Base-by-base conservation (phyloP, 148 eudicot species). In the Cornus suecica region DNA sequence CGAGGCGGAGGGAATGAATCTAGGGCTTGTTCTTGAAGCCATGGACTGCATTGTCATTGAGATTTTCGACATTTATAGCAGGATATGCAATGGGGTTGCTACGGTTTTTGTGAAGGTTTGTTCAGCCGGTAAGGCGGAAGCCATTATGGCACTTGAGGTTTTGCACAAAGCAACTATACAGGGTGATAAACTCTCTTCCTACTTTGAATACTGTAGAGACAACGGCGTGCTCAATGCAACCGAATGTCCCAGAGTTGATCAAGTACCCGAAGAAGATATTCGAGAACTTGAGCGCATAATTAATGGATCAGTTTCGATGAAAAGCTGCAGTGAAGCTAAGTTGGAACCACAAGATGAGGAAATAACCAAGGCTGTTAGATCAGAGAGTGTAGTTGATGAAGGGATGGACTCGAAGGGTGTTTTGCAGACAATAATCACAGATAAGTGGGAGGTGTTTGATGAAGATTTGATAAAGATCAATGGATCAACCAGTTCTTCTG, bases 31-130 rank as follows among this genome's bases (percentile, higher is more conserved):
- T 24, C 76, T 85, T 4, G 94, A 95, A 45, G 97, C 89, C 5
- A 92, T 95, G 97, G 94, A 95, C 54, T 85, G 97, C 60, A 70
- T 90, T 34, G 31, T 92, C 20, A 86, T 89, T 8, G 97, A 95
- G 76, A 76, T 92, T 0, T 92, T 87, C 18, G 91, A 86, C 56
- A 65, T 87, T 24, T 92, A 92, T 60, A 84, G 94, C 78, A 82
- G 80, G 69, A 89, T 91, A 13, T 91, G 97, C 64, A 80, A 82
- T 23, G 92, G 87, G 31, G 85, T 89, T 60, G 87, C 94, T 0
- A 75, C 71, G 8, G 83, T 85, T 61, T 70, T 91, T 56, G 25
- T 84, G 42, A 80, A 75, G 69, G 84, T 95, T 52, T 79, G 74
- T 15, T 75, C 82, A 4, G 85, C 70, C 4, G 82, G 76, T 6